Base-by-base conservation (phyloP, 441 rosid genomes). In the Pelargonium fulgidum region DNA sequence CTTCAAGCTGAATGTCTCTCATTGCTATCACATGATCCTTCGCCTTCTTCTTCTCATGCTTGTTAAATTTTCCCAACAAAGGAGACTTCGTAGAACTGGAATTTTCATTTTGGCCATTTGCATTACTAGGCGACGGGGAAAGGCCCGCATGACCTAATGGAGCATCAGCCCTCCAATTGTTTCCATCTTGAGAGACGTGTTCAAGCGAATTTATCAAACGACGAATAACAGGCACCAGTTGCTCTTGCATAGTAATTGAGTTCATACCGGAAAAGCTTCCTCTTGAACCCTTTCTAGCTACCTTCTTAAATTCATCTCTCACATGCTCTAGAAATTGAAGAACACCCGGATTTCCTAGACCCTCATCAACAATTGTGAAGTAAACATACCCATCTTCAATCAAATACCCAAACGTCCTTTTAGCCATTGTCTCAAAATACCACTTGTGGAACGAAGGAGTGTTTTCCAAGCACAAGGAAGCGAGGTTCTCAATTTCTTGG, bases 381-480 rank as follows among this genome's bases (percentile, higher is more conserved):
- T 84, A 88, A 44, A 87, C 81, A 67, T 71, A 82, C 70, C 87
- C 89, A 69, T 88, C 96, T 75, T 89, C 93, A 0, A 89, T 77
- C 75, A 91, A 75, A 79, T 88, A 91, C 3, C 91, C 92, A 4
- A 80, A 88, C 24, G 85, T 88, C 73, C 65, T 86, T 72, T 79
- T 83, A 29, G 79, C 65, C 1, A 77, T 48, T 4, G 96, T 89
- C 86, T 91, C 96, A 70, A 85, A 86, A 75, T 91, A 91, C 96
- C 93, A 87, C 22, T 72, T 87, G 80, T 91, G 97, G 75, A 84
- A 91, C 16, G 81, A 73, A 12, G 96, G 96, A 64, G 82, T 68
- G 76, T 70, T 82, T 71, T 89, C 92, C 75, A 89, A 52, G 68
- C 86, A 84, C 78, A 89, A 77, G 8, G 81, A 80, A 7, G 90